Base-by-base conservation (phyloP, 768 basidiomycete genomes). In the Clitopilus passeckerianus region DNA sequence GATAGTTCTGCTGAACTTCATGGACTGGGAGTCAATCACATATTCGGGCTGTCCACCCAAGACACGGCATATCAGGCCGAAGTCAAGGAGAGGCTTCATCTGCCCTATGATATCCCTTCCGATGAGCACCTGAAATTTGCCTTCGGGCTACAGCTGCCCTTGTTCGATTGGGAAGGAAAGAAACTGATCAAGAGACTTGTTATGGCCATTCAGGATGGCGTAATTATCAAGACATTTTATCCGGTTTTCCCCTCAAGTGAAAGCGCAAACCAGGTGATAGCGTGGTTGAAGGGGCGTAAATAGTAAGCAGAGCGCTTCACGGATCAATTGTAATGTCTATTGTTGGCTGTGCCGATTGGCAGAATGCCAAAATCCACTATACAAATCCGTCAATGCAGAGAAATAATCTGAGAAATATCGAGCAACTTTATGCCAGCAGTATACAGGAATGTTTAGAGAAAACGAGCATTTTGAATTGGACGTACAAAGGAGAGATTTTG, bases 31-130 rank as follows among this genome's bases (percentile, higher is more conserved):
- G 63, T 67, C 6, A 41, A 61, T 12, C 66, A 64, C 27, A 60
- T 67, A 14, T 67, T 66, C 37, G 65, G 66, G 8, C 56, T 66
- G 16, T 67, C 66, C 6, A 64, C 65, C n/a, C 66, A 64, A 53
- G 63, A 64, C 23, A 63, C 62, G 12, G 24, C 60, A 18, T 67
- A 67, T 54, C 66, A 67, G 44, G 57, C 57, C 6, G 66, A 67
- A 44, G 60, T 58, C 34, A 67, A 66, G 44, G 63, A 65, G 52
- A 60, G 66, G 14, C n/a, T 67, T 15, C 65, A 64, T 24, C 62
- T 67, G 14, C 65, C 65, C 8, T 66, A 63, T 23, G 62, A 64
- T 5, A 55, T 67, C 23, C 54, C 66, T 20, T 66, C 65, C 15
- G 66, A 67, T 53, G 60, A 60, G 35, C 57, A 62, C 18, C 30